Evolutionary conservation across 495 filamentous ascomycete genomes (phyloP), one percentile per base, ranked within the genome.

Genomic region (Annulohypoxylon moriforme): DNA sequence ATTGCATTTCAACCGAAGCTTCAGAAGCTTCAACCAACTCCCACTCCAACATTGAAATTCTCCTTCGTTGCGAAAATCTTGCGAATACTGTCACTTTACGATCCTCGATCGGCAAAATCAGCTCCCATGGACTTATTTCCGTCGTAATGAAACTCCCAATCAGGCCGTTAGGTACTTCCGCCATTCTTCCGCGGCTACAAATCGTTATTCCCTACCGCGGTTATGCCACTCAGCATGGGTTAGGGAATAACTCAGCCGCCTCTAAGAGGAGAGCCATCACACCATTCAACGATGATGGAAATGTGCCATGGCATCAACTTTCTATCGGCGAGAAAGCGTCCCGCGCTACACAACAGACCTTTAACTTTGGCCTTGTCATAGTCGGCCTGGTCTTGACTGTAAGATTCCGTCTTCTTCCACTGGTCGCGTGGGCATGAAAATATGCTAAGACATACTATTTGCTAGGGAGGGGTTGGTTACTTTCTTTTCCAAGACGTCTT

Each of bases 401-500:
- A 80, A 85, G 57, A 18, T 20, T 27, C 16, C 24, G 14, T 60
- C 40, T 47, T 16, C 55, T 44, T 9, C 8, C 4, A 14, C 29
- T 29, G 3, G 13, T 16, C 6, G 24, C 24, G 27, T 14, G 14
- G 14, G 36, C 8, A 25, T 46, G 56, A 29, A 8, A 31, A 7
- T 56, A 25, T 64, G 56, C 71, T 77, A 58, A 72, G 64, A 56
- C 61, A 1, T 25, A 24, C 25, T 16, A 34, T 62, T 50, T 2
- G 27, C 44, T 77, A 94, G 93, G 89, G 90, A 71, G 89, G 89
- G 36, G 90, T 97, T 18, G 84, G 88, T 67, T 92, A 90, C 66
- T 81, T 97, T 36, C 86, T 99, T 31, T 98, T 93, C 77, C 84
- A 86, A 9, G 96, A 99, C 53, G 92, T 98, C 18, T 91, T 98